Percentiles rank a stretch among this genome's conserved stretches.
These are phyloP conservation scores for Phytophthora capsici DNA, from an alignment of 352 stramenopile species.

Conservation along the genomic window DNA sequence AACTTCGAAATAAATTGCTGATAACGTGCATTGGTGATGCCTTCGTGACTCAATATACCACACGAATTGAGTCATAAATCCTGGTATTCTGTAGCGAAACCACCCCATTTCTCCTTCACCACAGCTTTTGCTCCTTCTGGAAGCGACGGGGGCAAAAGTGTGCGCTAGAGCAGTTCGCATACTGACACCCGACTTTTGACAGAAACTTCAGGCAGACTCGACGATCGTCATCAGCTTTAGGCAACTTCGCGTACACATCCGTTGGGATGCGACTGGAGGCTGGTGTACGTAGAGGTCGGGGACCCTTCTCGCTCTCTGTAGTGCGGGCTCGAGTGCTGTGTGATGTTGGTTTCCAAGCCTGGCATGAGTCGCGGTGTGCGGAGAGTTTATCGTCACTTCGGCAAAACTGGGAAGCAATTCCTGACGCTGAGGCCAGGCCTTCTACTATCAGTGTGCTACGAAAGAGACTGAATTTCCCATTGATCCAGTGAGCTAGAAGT, in stretches of 20 bases:
- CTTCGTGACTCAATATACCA: no score
- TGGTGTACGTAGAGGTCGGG: neutral
- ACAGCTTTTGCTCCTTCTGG: neutral
- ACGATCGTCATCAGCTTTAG: neutral
- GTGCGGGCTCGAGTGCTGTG: neutral
- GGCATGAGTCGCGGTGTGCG: slow-evolving; percentile 3
- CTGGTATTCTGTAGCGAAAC: no score
- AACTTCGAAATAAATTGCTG: no score
- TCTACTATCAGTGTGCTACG: neutral
- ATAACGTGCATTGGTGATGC: no score
- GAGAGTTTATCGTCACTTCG: slow-evolving; percentile 19
- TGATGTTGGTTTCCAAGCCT: neutral
- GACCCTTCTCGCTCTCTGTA: neutral
- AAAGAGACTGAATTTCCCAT: slow-evolving; percentile 20
- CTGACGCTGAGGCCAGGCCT: neutral
- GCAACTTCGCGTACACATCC: neutral
- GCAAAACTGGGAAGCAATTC: slow-evolving; percentile 7
- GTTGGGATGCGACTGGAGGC: neutral
- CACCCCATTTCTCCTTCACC: neutral
- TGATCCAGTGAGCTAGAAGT: slow-evolving; percentile 18
- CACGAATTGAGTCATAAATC: no score
- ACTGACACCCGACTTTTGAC: slow-evolving; percentile 1
- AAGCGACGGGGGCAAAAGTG: slow-evolving; percentile 10
- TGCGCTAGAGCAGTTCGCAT: slow-evolving; percentile 4
- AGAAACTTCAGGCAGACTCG: slow-evolving; percentile 17